These are phyloP conservation scores for Gentiana straminea DNA, from an alignment of 257 asterid genomes.

Conservation along the genomic window DNA sequence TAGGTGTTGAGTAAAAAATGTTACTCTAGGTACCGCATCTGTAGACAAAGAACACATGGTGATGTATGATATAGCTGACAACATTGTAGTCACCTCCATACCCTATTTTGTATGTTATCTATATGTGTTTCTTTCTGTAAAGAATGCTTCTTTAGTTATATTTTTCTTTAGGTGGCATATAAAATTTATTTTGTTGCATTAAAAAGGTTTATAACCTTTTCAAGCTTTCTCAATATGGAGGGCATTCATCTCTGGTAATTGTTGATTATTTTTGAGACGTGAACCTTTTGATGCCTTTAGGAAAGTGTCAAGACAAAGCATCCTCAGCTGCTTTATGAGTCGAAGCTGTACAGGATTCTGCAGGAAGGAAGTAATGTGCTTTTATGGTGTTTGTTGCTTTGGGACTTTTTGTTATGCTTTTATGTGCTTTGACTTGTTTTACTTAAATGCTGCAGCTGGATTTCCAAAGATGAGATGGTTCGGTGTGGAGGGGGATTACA, in stretches of 20 bases:
- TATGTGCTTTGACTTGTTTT: constrained; percentile 14
- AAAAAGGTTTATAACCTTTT: background rate
- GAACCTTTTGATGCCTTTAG: constrained; percentile 21
- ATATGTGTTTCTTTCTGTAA: no score
- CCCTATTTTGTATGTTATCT: no score
- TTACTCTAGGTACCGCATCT: no score
- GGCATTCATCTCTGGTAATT: background rate
- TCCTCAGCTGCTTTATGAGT: constrained; percentile 91
- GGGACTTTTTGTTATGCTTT: constrained; percentile 1
- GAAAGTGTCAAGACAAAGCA: constrained; percentile 94
- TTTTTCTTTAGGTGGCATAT: no score
- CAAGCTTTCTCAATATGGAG: background rate
- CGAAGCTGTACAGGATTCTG: constrained; percentile 81
- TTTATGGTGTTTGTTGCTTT: background rate
- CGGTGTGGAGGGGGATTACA: constrained; percentile 93
- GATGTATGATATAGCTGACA: no score
- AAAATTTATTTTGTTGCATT: no score
- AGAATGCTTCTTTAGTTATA: no score
- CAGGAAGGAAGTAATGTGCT: constrained; percentile 89
- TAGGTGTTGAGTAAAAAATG: no score
- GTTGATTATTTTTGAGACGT: background rate
- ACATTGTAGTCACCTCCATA: no score
- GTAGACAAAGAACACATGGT: no score
- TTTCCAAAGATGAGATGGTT: constrained; percentile 91
- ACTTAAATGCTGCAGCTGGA: constrained; percentile 60